phyloP scores from a whole-genome alignment of 352 stramenopile species.

The Pythium rhizo-oryzae region DNA sequence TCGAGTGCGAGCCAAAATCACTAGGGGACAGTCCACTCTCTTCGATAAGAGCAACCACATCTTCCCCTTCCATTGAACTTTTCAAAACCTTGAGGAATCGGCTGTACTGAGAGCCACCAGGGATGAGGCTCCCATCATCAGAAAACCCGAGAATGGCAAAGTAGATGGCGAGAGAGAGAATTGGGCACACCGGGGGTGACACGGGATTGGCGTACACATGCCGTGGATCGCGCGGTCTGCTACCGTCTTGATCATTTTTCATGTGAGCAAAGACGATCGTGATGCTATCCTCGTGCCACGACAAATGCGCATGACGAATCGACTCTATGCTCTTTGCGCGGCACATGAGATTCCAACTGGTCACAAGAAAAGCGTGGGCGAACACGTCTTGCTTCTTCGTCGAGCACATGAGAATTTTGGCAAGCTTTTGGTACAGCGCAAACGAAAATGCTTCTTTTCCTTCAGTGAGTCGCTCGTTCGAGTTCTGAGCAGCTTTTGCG shows the following conservation, averaged over 20 bases:
- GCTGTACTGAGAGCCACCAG: too few relatives aligned
- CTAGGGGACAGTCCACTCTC: conserved; percentile 1
- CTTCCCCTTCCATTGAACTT: too few relatives aligned
- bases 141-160: conserved; percentile 16
- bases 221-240: conserved; percentile 16
- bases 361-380: background rate
- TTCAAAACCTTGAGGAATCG: too few relatives aligned
- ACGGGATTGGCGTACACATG: conserved; percentile 37
- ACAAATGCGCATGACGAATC: background rate
- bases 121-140: conserved; percentile 1
- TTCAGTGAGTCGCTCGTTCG: background rate
- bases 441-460: conserved; percentile 1
- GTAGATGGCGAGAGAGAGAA: conserved; percentile 29
- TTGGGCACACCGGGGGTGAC: conserved; percentile 25
- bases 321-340: background rate
- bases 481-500: too few relatives aligned
- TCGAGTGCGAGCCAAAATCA: conserved; percentile 32
- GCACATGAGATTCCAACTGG: conserved; percentile 1
- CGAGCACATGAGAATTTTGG: background rate
- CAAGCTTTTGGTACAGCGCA: background rate
- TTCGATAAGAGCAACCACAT: too few relatives aligned
- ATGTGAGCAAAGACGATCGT: conserved; percentile 26
- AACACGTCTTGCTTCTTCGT: background rate
- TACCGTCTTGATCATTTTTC: conserved; percentile 38
- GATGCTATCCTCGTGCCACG: background rate